A percentile compares a stretch with the other conserved stretches of the same genome.
Evolutionary conservation across 1,139 yeast genomes (phyloP).

Genomic region (Scheffersomyces lignicola): DNA sequence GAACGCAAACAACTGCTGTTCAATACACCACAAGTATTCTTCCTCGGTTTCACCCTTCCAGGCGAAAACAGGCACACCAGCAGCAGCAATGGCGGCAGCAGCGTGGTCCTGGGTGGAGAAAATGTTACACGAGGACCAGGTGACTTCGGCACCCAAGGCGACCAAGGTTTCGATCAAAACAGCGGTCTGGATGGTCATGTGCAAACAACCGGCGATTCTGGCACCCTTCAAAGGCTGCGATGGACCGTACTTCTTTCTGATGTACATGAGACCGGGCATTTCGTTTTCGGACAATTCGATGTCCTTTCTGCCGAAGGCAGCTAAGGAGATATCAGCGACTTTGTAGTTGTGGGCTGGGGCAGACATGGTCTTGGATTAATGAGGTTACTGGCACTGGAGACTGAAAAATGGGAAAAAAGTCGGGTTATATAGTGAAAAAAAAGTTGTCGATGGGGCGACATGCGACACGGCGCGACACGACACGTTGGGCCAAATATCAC

Average conservation of each 20-base stretch:
- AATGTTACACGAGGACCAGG: slow-evolving; percentile 99
- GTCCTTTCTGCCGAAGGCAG: slow-evolving; percentile 99
- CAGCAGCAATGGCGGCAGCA: slow-evolving; percentile 99
- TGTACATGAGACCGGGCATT: slow-evolving; percentile 99
- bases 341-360: slow-evolving; percentile 64
- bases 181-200: slow-evolving; percentile 99
- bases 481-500: no score
- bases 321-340: slow-evolving; percentile 97
- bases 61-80: slow-evolving; percentile 99
- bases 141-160: slow-evolving; percentile 99
- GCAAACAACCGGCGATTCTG: slow-evolving; percentile 98
- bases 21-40: slow-evolving; percentile 99
- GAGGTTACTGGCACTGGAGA: no score
- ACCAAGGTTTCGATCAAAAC: slow-evolving; percentile 96
- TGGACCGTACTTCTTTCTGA: slow-evolving; percentile 88
- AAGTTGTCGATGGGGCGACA: no score
- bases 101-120: slow-evolving; percentile 99
- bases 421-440: no score
- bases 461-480: no score
- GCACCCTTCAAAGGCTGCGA: slow-evolving; percentile 98
- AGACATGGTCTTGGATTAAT: slow-evolving; percentile 26
- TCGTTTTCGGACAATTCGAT: slow-evolving; percentile 98
- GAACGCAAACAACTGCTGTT: slow-evolving; percentile 98
- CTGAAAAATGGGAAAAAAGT: no score
- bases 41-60: slow-evolving; percentile 99